Percentiles rank a stretch among this genome's conserved stretches.
phyloP scores from a whole-genome alignment of 257 asterid genomes.

The Cruciata laevipes region DNA sequence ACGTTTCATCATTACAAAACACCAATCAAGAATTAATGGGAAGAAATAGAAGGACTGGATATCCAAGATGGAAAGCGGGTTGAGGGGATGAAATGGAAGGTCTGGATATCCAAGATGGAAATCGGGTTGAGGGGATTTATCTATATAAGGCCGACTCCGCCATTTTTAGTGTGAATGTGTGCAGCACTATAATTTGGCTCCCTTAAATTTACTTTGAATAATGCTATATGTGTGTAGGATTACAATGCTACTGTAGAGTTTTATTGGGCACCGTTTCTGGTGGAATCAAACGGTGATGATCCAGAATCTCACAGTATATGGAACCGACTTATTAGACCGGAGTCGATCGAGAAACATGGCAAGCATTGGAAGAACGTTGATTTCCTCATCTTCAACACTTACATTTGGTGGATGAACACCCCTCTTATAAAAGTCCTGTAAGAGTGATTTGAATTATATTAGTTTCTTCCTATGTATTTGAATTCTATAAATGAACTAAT shows the following conservation, averaged over 20 bases:
- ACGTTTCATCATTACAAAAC: too few relatives aligned
- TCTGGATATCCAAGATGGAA: too few relatives aligned
- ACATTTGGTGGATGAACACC: constrained; percentile 97
- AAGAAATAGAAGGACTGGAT: too few relatives aligned
- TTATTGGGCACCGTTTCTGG: constrained; percentile 91
- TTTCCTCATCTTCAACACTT: constrained; percentile 72
- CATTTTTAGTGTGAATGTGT: too few relatives aligned
- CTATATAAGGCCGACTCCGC: too few relatives aligned
- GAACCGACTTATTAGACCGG: constrained; percentile 74
- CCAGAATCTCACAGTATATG: constrained; percentile 67
- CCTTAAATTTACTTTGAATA: too few relatives aligned
- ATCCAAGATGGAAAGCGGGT: too few relatives aligned
- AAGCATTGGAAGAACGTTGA: constrained; percentile 68
- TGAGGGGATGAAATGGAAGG: too few relatives aligned
- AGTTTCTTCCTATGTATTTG: background rate
- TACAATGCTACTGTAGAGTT: constrained; percentile 81
- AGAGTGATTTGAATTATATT: constrained; percentile 15
- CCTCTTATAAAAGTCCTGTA: constrained; percentile 66
- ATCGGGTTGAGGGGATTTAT: too few relatives aligned
- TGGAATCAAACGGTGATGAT: constrained; percentile 78
- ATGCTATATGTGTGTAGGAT: too few relatives aligned
- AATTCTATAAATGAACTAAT: background rate
- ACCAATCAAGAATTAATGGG: too few relatives aligned
- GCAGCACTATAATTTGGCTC: too few relatives aligned
- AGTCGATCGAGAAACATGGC: constrained; percentile 66